Evolutionary conservation across 176 grass and related monocot species (phyloP).

Genomic region (Cenchrus americanus): DNA sequence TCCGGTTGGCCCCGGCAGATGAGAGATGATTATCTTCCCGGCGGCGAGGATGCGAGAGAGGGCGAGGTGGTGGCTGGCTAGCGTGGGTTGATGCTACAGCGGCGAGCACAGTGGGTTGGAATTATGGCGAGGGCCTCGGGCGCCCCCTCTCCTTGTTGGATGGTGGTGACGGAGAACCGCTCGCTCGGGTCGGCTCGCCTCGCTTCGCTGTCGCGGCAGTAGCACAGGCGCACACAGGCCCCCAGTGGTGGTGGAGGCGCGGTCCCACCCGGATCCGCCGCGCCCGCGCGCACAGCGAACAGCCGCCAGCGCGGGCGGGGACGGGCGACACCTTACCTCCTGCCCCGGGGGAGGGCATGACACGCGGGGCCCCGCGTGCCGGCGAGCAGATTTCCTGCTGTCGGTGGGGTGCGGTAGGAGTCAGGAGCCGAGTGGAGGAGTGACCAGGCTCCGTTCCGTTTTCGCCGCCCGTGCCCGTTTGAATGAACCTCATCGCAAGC

Average conservation of each 20-base stretch:
- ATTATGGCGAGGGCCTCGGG: slow-evolving; percentile 46
- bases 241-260: slow-evolving; percentile 22
- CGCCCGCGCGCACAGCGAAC: slow-evolving; percentile 9
- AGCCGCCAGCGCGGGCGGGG: not conserved
- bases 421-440: not conserved
- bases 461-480: not conserved
- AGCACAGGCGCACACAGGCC: not conserved
- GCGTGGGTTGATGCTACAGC: slow-evolving; percentile 27
- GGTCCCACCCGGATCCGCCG: slow-evolving; percentile 31
- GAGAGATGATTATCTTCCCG: not conserved
- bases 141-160: slow-evolving; percentile 4
- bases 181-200: not conserved
- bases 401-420: slow-evolving; percentile 29
- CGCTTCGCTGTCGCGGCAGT: not conserved
- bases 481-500: not conserved
- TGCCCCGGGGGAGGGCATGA: not conserved
- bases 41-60: slow-evolving; percentile 1
- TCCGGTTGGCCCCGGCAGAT: not conserved
- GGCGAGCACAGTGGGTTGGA: slow-evolving; percentile 42
- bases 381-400: slow-evolving; percentile 12
- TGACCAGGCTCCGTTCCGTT: not conserved
- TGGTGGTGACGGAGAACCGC: not conserved
- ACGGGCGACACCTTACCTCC: not conserved
- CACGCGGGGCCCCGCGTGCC: slow-evolving; percentile 20
- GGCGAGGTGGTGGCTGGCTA: not conserved